phyloP scores from a whole-genome alignment of 2,329 filamentous ascomycete species.

The Curvularia lunata region DNA sequence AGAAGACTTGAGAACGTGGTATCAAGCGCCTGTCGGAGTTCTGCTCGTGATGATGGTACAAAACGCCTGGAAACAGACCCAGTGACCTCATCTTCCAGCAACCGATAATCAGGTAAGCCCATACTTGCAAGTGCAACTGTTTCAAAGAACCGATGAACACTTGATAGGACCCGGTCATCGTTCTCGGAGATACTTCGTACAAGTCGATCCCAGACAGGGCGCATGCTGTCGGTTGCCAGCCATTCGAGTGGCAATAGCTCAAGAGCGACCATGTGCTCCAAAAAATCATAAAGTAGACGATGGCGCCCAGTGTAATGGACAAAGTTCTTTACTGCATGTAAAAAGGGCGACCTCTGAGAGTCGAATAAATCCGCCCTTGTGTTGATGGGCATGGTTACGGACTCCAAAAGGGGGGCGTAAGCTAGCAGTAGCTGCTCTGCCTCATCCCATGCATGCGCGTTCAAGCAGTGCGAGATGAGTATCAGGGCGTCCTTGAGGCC shows the following conservation, averaged over 20 bases:
- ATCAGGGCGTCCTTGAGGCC: slow-evolving; percentile 28
- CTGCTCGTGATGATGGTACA: slow-evolving; percentile 33
- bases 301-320: slow-evolving; percentile 38
- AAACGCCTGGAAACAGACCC: slow-evolving; percentile 28
- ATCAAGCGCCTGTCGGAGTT: slow-evolving; percentile 42
- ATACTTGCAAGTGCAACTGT: slow-evolving; percentile 37
- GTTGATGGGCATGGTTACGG: slow-evolving; percentile 33
- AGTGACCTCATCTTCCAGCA: slow-evolving; percentile 27
- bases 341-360: slow-evolving; percentile 31
- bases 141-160: slow-evolving; percentile 41
- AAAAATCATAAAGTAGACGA: slow-evolving; percentile 43
- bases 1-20: slow-evolving; percentile 47
- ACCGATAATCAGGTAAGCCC: slow-evolving; percentile 35
- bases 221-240: slow-evolving; percentile 48
- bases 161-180: slow-evolving; percentile 32
- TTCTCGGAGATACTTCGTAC: slow-evolving; percentile 42
- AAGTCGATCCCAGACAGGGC: slow-evolving; percentile 43
- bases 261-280: slow-evolving; percentile 44
- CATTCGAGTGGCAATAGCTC: slow-evolving; percentile 48
- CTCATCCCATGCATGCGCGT: slow-evolving; percentile 44
- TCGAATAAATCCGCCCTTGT: slow-evolving; percentile 40
- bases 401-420: slow-evolving; percentile 33
- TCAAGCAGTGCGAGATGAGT: slow-evolving; percentile 40
- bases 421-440: slow-evolving; percentile 43
- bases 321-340: slow-evolving; percentile 37